Conservation (phyloP, 495 filamentous ascomycete genomes). For the Neurospora tetrasperma region DNA sequence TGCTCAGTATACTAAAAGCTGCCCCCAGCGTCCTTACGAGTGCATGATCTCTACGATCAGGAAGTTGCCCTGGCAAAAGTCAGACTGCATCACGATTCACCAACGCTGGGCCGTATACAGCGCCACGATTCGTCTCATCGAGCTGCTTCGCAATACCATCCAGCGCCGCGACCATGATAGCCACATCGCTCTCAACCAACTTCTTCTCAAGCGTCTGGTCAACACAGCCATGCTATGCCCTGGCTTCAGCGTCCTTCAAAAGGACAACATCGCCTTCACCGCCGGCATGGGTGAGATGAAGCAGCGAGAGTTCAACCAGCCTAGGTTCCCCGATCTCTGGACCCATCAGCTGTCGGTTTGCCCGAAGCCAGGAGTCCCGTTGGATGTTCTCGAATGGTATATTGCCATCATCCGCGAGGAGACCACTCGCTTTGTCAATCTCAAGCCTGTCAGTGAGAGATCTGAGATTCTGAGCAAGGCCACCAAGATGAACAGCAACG, state of each 20-base stretch:
- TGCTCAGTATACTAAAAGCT: constrained; percentile 44
- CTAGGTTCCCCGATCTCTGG: constrained; percentile 32
- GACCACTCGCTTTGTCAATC: constrained; percentile 19
- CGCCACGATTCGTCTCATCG: constrained; percentile 39
- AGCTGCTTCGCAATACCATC: constrained; percentile 9
- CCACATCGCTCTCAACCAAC: constrained; percentile 34
- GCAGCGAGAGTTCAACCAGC: constrained; percentile 22
- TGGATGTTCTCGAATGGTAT: constrained; percentile 44
- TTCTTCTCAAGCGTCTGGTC: constrained; percentile 48
- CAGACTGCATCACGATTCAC: constrained; percentile 50
- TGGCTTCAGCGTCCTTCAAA: constrained; percentile 54
- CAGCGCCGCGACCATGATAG: constrained; percentile 27
- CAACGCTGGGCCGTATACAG: constrained; percentile 51
- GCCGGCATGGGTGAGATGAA: constrained; percentile 12
- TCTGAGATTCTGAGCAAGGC: constrained; percentile 22
- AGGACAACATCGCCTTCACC: constrained; percentile 36
- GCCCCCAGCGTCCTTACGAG: constrained; percentile 65
- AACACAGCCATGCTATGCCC: constrained; percentile 49
- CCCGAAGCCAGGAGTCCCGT: constrained; percentile 28
- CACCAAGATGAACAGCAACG: constrained; percentile 18
- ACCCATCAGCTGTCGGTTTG: constrained; percentile 28
- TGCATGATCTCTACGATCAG: constrained; percentile 62
- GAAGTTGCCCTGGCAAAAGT: constrained; percentile 65
- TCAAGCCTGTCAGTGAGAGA: constrained; percentile 14
- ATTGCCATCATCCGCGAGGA: constrained; percentile 40